These are phyloP conservation scores for Kwoniella mangroviensis DNA, from an alignment of 768 basidiomycete species.

Conservation along the genomic window DNA sequence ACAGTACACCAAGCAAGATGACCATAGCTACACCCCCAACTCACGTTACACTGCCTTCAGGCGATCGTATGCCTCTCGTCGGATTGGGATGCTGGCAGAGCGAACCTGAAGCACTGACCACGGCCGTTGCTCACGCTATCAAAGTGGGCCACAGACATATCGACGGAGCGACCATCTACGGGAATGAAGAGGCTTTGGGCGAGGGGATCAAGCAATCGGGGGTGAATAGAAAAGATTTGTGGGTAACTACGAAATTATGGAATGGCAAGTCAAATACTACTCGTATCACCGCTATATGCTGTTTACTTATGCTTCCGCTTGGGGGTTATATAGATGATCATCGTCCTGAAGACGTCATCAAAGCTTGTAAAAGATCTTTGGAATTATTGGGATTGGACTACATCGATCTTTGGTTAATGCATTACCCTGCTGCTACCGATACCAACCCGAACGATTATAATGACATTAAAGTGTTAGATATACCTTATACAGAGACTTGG, in stretches of 20 bases:
- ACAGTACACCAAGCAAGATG: neutral
- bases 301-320: neutral
- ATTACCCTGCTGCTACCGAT: slow-evolving; percentile 63
- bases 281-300: neutral
- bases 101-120: slow-evolving; percentile 19
- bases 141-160: slow-evolving; percentile 48
- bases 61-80: slow-evolving; percentile 20
- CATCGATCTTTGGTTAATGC: slow-evolving; percentile 77
- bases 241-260: slow-evolving; percentile 46
- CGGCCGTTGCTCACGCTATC: slow-evolving; percentile 34
- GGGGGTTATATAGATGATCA: slow-evolving; percentile 58
- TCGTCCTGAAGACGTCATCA: slow-evolving; percentile 64
- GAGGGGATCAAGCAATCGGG: slow-evolving; percentile 32
- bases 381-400: slow-evolving; percentile 60
- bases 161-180: slow-evolving; percentile 51
- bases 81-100: slow-evolving; percentile 28
- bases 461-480: slow-evolving; percentile 61
- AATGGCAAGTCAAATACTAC: slow-evolving; percentile 9
- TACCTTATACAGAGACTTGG: slow-evolving; percentile 65
- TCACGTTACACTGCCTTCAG: slow-evolving; percentile 20
- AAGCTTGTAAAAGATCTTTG: slow-evolving; percentile 64
- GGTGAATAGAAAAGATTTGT: slow-evolving; percentile 31
- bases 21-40: slow-evolving; percentile 3
- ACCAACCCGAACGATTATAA: slow-evolving; percentile 58
- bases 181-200: slow-evolving; percentile 44